Base-by-base conservation (phyloP, 306 rosid genomes). In the Citrullus amarus region DNA sequence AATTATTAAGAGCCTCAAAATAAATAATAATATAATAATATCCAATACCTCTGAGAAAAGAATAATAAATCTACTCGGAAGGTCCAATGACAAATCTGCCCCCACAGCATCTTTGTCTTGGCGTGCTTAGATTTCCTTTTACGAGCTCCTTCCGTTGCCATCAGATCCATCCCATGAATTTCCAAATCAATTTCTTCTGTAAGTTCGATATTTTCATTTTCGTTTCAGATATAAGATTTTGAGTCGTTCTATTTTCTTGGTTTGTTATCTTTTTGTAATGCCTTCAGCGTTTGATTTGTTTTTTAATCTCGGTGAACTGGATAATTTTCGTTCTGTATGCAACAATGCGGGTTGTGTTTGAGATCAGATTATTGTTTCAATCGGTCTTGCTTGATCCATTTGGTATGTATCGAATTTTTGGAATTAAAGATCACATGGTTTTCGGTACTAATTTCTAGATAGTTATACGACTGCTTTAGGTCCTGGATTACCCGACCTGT, bases 261-360 rank as follows among this genome's bases (percentile, higher is more conserved):
- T 20, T 71, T 48, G 3, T 71, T 48, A 25, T 71, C 59, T 28
- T 71, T 39, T 41, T 46, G 12, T 13, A 3, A 48, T 46, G 39
- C 22, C 43, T 46, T 28, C 59, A 13, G 58, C 25, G 18, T 25
- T 44, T 70, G 53, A 44, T 44, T 70, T 28, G 22, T 50, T 28
- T 50, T 43, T 72, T 32, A 71, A 46, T 50, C 59, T 71, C 41
- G 15, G 58, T 71, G 76, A 71, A 48, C 59, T 39, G 43, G 60
- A 51, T 51, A 30, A 34, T 51, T 51, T 44, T 51, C 44, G 28
- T 73, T 51, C 61, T 14, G 46, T 73, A 15, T 51, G 77, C 50
- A 15, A 17, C 77, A 73, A 73, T 73, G 77, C 30, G 10, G 76
- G 43, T 15, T 50, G 77, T 72, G n/a, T 72, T 72, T 28, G 25